These are phyloP conservation scores for Cladosporium sp. DNA, from an alignment of 2,329 filamentous ascomycete genomes.

Conservation along the genomic window DNA sequence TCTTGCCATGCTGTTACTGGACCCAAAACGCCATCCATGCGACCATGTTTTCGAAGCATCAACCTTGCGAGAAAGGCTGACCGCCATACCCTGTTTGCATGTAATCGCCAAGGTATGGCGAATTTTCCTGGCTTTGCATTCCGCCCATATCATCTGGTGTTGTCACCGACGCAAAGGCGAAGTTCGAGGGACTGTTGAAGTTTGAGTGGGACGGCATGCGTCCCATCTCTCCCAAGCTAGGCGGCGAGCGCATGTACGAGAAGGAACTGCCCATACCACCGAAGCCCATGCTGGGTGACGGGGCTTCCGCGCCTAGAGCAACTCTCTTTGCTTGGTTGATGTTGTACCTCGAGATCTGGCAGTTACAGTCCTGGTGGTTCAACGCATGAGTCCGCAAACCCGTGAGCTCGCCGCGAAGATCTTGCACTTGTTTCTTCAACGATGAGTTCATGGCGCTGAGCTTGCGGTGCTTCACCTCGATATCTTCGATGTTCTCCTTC, in stretches of 20 bases:
- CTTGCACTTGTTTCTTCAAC: conserved; percentile 34
- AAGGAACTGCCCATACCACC: conserved; percentile 17
- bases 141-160: conserved; percentile 17
- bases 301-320: conserved; percentile 21
- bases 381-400: conserved; percentile 36
- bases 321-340: conserved; percentile 32
- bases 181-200: conserved; percentile 17
- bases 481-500: conserved; percentile 56
- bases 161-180: conserved; percentile 20
- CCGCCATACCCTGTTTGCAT: conserved; percentile 11
- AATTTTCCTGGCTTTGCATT: conserved; percentile 13
- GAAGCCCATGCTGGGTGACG: conserved; percentile 27
- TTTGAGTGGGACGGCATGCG: conserved; percentile 8
- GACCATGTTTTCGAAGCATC: background rate
- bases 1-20: background rate
- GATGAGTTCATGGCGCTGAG: conserved; percentile 36
- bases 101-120: conserved; percentile 14
- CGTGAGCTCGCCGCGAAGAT: conserved; percentile 36
- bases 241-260: conserved; percentile 18
- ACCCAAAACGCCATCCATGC: background rate
- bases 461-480: conserved; percentile 50
- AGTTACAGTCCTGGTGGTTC: conserved; percentile 37
- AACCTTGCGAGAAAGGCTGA: conserved; percentile 12
- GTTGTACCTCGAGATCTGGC: conserved; percentile 38
- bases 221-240: conserved; percentile 12